phyloP scores from a whole-genome alignment of 352 stramenopile species.

The Elongisporangium prolatum region DNA sequence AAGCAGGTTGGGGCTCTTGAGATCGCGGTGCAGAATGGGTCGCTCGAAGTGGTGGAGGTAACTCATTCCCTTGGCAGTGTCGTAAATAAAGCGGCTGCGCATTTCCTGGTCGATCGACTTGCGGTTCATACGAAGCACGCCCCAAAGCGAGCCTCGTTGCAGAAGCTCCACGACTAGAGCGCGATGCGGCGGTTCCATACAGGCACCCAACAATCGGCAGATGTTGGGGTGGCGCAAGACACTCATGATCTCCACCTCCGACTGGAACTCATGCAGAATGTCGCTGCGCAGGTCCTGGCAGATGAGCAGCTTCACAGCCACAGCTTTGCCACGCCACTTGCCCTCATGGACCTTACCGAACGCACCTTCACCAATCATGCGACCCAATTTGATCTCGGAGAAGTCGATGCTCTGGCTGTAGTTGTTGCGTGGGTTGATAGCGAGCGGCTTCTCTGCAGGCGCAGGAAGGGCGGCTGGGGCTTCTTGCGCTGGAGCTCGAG shows the following conservation, averaged over 20 bases:
- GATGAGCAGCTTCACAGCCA: slow-evolving; percentile 65
- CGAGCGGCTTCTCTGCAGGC: slow-evolving; percentile 14
- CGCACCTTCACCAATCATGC: slow-evolving; percentile 62
- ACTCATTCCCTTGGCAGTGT: slow-evolving; percentile 78
- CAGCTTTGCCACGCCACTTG: slow-evolving; percentile 59
- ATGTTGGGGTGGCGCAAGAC: slow-evolving; percentile 94
- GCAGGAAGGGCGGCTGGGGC: slow-evolving; percentile 8
- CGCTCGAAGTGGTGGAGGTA: slow-evolving; percentile 83
- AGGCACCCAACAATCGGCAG: slow-evolving; percentile 92
- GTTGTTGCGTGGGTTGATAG: slow-evolving; percentile 10
- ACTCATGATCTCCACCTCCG: slow-evolving; percentile 73
- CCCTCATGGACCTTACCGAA: slow-evolving; percentile 70
- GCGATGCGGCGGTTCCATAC: slow-evolving; percentile 90
- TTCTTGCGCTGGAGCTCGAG: slow-evolving; percentile 7
- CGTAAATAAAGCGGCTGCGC: slow-evolving; percentile 59
- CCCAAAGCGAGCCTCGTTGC: slow-evolving; percentile 89
- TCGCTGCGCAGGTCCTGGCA: slow-evolving; percentile 59
- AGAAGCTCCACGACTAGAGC: slow-evolving; percentile 93
- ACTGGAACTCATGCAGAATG: slow-evolving; percentile 64
- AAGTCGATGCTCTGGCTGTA: slow-evolving; percentile 65
- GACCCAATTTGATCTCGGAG: slow-evolving; percentile 44
- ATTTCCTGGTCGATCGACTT: slow-evolving; percentile 52
- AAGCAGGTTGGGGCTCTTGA: slow-evolving; percentile 83
- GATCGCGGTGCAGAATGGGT: slow-evolving; percentile 79
- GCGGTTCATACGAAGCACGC: slow-evolving; percentile 76